Evolutionary conservation across 805 yeast genomes (phyloP).

Genomic region (Lipomyces chichibuensis): DNA sequence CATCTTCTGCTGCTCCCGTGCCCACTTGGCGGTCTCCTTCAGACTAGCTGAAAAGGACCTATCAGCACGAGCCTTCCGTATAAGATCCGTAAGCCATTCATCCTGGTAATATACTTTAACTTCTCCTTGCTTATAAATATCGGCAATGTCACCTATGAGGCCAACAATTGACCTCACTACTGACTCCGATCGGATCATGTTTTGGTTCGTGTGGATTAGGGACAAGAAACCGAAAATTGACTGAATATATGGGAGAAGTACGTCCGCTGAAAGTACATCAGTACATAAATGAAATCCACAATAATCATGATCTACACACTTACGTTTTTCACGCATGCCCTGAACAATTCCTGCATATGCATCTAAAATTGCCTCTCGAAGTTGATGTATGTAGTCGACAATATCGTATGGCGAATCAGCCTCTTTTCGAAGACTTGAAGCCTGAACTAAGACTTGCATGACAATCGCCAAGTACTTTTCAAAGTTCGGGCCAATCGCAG

Average conservation of each 20-base stretch:
- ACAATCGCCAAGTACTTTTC: conserved; percentile 76
- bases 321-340: conserved; percentile 68
- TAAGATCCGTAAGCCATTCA: conserved; percentile 78
- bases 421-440: conserved; percentile 40
- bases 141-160: conserved; percentile 86
- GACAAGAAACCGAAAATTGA: conserved; percentile 72
- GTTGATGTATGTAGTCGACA: conserved; percentile 68
- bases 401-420: conserved; percentile 69
- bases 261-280: conserved; percentile 48
- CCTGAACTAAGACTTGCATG: conserved; percentile 62
- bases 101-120: conserved; percentile 66
- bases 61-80: conserved; percentile 71
- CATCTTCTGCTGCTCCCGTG: conserved; percentile 73
- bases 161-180: conserved; percentile 87
- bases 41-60: conserved; percentile 65
- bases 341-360: conserved; percentile 95
- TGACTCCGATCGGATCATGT: conserved; percentile 64
- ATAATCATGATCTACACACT: background rate
- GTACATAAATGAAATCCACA: background rate
- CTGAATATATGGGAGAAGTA: conserved; percentile 65
- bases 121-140: conserved; percentile 79
- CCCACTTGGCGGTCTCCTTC: conserved; percentile 96
- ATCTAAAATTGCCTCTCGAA: conserved; percentile 89
- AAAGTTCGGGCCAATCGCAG: conserved; percentile 79
- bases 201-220: conserved; percentile 60